These are phyloP conservation scores for Chlamydomonas sp. DNA, from an alignment of 139 green algal genomes.

Conservation along the genomic window DNA sequence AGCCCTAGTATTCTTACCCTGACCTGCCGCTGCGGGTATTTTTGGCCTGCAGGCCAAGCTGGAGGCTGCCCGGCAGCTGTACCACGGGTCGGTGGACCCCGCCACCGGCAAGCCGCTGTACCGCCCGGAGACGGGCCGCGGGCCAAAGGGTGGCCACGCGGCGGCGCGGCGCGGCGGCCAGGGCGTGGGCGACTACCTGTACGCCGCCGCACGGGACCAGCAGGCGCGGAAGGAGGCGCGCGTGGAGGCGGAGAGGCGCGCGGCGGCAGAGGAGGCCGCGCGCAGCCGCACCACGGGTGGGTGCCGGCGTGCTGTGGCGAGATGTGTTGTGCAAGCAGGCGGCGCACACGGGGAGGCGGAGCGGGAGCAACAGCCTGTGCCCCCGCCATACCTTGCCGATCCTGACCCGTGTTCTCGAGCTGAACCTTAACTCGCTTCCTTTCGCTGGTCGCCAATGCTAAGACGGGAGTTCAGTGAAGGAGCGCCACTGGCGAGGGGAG, in stretches of 20 bases:
- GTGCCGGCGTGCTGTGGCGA: background rate
- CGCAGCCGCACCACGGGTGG: conserved; percentile 24
- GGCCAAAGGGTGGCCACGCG: conserved; percentile 31
- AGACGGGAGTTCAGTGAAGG: no score
- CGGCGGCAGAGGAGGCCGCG: conserved; percentile 5
- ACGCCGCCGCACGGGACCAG: conserved; percentile 62
- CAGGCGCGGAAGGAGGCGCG: conserved; percentile 16
- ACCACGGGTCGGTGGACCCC: conserved; percentile 63
- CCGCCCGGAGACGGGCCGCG: conserved; percentile 68
- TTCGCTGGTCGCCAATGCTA: no score
- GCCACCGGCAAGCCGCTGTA: conserved; percentile 74
- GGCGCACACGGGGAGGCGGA: background rate
- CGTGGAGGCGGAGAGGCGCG: conserved; percentile 37
- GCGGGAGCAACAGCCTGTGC: no score
- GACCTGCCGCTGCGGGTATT: background rate
- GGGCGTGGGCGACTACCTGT: conserved; percentile 80
- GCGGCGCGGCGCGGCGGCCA: conserved; percentile 7
- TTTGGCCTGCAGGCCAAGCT: conserved; percentile 61
- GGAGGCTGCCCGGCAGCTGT: conserved; percentile 48
- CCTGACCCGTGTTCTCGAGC: no score
- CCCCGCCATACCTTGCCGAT: no score
- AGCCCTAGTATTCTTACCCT: no score
- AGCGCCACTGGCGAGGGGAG: no score
- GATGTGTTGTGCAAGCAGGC: conserved; percentile 31
- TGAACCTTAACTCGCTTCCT: background rate